Conservation (phyloP, 768 basidiomycete genomes). For the Favolaschia claudopus region DNA sequence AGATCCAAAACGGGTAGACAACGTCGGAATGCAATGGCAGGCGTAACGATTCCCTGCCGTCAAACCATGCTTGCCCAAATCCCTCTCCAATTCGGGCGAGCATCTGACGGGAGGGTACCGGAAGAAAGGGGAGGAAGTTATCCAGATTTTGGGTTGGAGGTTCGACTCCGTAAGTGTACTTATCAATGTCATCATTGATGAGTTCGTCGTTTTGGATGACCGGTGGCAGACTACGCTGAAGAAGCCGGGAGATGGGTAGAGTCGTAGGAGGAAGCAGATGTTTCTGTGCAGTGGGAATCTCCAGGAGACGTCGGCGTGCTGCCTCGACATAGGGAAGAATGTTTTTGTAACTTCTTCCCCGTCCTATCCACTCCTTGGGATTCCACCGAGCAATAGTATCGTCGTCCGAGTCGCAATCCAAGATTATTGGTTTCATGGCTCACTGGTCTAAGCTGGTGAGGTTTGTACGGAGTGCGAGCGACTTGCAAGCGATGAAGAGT, state of each 20-base stretch:
- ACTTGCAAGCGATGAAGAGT: no score
- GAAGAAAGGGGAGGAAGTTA: neutral
- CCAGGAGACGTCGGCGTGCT: neutral
- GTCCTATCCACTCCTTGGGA: no score
- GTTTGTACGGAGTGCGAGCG: no score
- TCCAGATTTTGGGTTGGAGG: neutral
- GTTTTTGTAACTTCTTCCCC: neutral
- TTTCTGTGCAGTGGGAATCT: neutral
- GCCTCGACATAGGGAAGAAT: neutral
- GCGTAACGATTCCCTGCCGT: neutral
- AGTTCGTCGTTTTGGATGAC: no score
- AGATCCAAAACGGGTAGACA: neutral
- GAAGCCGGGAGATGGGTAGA: neutral
- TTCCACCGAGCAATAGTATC: no score
- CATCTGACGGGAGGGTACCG: neutral
- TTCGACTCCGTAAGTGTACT: neutral
- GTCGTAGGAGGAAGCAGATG: neutral
- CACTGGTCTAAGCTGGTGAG: no score
- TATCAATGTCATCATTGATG: neutral
- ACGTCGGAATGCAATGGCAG: neutral
- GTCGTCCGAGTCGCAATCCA: no score
- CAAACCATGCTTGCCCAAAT: slow-evolving; percentile 9
- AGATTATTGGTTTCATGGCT: no score
- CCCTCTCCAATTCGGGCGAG: neutral
- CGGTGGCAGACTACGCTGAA: neutral